Evolutionary conservation across 805 yeast species (phyloP).

Genomic region (Kazachstania taianensis): DNA sequence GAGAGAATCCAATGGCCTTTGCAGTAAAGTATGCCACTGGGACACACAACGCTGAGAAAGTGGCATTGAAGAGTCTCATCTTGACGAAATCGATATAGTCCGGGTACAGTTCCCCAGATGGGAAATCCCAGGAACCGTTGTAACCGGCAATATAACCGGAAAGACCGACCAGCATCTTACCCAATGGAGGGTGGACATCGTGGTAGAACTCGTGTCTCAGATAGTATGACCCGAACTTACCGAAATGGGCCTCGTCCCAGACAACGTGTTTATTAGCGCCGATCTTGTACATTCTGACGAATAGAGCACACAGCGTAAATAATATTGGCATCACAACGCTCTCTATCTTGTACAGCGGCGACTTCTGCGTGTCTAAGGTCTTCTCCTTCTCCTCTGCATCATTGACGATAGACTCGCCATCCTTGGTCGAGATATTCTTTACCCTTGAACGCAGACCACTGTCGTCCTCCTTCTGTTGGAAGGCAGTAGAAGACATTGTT

Average conservation of each 20-base stretch:
- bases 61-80: conserved; percentile 65
- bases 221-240: conserved; percentile 77
- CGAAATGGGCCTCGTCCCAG: conserved; percentile 91
- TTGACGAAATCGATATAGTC: conserved; percentile 46
- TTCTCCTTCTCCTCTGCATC: too few relatives aligned
- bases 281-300: conserved; percentile 50
- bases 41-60: conserved; percentile 54
- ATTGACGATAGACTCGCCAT: background rate
- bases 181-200: conserved; percentile 84
- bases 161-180: conserved; percentile 69
- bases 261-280: conserved; percentile 50
- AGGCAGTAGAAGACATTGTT: conserved; percentile 11
- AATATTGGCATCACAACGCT: conserved; percentile 34
- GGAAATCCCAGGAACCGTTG: conserved; percentile 68
- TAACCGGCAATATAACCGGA: conserved; percentile 72
- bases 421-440: background rate
- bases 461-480: conserved; percentile 2
- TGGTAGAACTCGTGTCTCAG: conserved; percentile 71
- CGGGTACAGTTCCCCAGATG: conserved; percentile 57
- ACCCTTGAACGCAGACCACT: background rate
- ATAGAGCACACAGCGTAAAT: conserved; percentile 38
- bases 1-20: conserved; percentile 43
- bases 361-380: background rate
- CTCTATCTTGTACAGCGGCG: conserved; percentile 21
- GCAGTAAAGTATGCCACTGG: conserved; percentile 67